Evolutionary conservation across 352 stramenopile genomes (phyloP), one percentile per base, ranked within the genome.

Genomic region (Plasmopara halstedii): DNA sequence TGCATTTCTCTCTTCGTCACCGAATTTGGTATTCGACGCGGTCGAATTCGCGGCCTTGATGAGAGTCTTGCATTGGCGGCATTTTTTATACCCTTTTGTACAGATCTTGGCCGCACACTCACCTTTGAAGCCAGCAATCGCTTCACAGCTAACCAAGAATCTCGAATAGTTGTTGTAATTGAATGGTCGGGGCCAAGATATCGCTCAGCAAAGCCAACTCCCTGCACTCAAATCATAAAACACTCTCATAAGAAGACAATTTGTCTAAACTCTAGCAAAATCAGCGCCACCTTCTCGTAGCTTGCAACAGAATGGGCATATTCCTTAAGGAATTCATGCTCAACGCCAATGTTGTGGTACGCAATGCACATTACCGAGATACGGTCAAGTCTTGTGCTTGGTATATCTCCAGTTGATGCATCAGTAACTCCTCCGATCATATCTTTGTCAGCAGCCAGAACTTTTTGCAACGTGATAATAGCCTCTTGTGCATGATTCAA

Each of bases 331-430:
- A 96, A 97, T 51, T 97, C 91, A 44, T 96, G 83, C 67, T 97
- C 91, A 8, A 97, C 91, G 21, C 88, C 91, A 43, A 97, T 85
- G 53, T 97, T 97, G 59, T 97, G 90, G 57, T 97, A 97, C 10
- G 89, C 87, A 43, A 97, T 97, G 39, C 83, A 93, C 56, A 97
- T 79, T 37, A 97, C 88, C 0, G 89, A 94, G 14, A 96, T 83
- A 25, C 86, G 69, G 47, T 97, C 89, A 2, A 83, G 46, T 36
- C 33, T 53, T 4, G 51, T 23, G 17, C 27, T 53, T 32, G 45
- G 39, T 9, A 35, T 44, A 11, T 48, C 46, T 2, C 9, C 48
- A 26, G 29, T 19, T 10, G 43, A 33, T 32, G 14, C 42, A 39
- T 39, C 39, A 13, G 13, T 9, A 19, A 21, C 22, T 10, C 34